Evolutionary conservation across 2,329 filamentous ascomycete species (phyloP).

Genomic region (Ceratocystis papillata): DNA sequence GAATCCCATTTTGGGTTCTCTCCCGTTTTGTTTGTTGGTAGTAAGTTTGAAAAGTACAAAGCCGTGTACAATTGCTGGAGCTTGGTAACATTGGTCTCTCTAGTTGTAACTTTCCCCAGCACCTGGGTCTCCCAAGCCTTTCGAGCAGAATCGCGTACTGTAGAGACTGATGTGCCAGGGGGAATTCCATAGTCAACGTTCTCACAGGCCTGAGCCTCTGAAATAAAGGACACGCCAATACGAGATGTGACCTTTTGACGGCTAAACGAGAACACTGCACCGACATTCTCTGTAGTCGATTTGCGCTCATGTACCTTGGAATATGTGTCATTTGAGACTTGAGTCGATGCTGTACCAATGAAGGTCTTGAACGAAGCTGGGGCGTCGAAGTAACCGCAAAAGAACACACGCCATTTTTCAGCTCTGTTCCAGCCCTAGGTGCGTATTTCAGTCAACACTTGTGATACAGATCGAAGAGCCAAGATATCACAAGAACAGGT

Average conservation of each 20-base stretch:
- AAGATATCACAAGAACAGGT: background rate
- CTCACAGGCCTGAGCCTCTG: conserved; percentile 46
- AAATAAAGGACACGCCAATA: conserved; percentile 61
- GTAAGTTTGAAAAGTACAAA: conserved; percentile 58
- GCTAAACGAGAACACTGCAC: conserved; percentile 46
- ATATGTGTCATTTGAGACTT: conserved; percentile 30
- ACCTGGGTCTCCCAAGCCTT: conserved; percentile 51
- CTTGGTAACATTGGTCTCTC: conserved; percentile 43
- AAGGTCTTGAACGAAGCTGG: conserved; percentile 37
- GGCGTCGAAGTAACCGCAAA: conserved; percentile 50
- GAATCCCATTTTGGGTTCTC: conserved; percentile 59
- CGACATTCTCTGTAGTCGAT: conserved; percentile 29
- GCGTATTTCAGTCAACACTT: conserved; percentile 15
- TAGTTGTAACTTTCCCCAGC: conserved; percentile 52
- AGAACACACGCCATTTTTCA: conserved; percentile 51
- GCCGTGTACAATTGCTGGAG: conserved; percentile 55
- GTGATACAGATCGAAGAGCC: conserved; percentile 1
- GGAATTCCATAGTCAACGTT: conserved; percentile 50
- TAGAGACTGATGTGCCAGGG: conserved; percentile 33
- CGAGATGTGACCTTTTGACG: conserved; percentile 41
- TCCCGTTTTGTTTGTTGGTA: conserved; percentile 59
- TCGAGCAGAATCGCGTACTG: conserved; percentile 39
- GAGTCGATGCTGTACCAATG: conserved; percentile 32
- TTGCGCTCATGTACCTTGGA: conserved; percentile 32
- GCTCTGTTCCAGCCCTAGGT: conserved; percentile 50